Percentiles rank a stretch among this genome's conserved stretches.
These are phyloP conservation scores for Helichrysum umbraculigerum DNA, from an alignment of 129 eudicot species.

Conservation along the genomic window DNA sequence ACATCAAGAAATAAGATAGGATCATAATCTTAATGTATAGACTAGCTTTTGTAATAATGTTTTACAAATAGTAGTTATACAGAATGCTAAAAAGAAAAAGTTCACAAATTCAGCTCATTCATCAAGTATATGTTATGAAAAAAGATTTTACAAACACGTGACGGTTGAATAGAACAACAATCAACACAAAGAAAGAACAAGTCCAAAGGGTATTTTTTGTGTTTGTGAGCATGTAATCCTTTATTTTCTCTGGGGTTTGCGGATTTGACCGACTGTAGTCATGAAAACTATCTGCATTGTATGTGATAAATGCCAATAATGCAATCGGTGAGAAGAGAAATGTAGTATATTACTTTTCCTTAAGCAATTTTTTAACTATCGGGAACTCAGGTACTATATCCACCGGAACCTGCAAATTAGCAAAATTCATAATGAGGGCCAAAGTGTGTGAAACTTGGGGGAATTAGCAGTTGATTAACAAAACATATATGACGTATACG, in stretches of 20 bases:
- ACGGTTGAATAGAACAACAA: neutral
- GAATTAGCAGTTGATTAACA: neutral
- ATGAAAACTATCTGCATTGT: neutral
- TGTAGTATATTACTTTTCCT: conserved; percentile 12
- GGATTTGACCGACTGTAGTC: neutral
- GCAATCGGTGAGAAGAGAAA: neutral
- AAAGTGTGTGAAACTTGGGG: neutral
- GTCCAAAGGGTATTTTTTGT: neutral
- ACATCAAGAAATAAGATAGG: neutral
- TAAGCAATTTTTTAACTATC: conserved; percentile 50
- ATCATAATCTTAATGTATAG: neutral
- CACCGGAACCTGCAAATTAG: conserved; percentile 80
- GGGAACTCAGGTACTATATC: conserved; percentile 83
- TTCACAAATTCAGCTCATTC: neutral
- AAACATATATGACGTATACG: neutral
- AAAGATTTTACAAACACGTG: neutral
- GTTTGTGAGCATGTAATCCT: neutral
- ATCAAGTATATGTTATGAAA: neutral
- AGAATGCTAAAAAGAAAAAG: neutral
- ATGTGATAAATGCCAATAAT: neutral
- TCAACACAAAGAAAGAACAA: neutral
- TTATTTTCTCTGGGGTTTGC: neutral
- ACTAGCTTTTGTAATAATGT: neutral
- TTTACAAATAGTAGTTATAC: too few species aligned
- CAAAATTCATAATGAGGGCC: conserved; percentile 14